Evolutionary conservation across 2,329 filamentous ascomycete species (phyloP).

Genomic region (Ophiostoma sp.): DNA sequence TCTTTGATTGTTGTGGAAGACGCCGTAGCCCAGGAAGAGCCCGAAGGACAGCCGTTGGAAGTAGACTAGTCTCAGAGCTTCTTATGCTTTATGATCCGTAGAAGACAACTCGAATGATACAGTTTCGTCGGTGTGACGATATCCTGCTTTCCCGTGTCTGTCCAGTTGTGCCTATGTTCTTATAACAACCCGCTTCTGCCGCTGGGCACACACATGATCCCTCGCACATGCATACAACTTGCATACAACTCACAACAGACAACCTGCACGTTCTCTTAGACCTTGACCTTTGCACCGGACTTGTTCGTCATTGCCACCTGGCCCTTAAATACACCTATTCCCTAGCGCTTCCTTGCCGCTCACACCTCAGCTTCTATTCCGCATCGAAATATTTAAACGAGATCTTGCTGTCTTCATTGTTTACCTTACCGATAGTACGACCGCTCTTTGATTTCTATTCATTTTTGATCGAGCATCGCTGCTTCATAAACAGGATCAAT

Average conservation of each 20-base stretch:
- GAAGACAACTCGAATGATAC: not conserved
- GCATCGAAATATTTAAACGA: too few relatives aligned
- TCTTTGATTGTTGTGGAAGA: not conserved
- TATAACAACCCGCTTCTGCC: not conserved
- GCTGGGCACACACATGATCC: not conserved
- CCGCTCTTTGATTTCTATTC: not conserved
- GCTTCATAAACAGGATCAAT: too few relatives aligned
- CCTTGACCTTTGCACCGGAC: not conserved
- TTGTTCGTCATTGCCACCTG: not conserved
- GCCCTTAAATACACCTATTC: not conserved
- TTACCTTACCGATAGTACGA: not conserved
- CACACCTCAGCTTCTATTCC: too few relatives aligned
- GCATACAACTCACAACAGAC: not conserved
- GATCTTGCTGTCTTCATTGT: too few relatives aligned
- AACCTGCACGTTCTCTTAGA: not conserved
- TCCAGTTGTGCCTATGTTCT: not conserved
- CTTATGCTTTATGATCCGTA: not conserved
- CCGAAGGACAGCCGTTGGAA: not conserved
- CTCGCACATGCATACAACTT: not conserved
- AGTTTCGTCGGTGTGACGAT: conserved; percentile 1
- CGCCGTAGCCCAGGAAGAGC: not conserved
- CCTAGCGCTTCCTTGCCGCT: not conserved
- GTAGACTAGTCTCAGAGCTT: not conserved
- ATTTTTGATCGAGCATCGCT: not conserved
- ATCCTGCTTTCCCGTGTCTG: not conserved